Conservation (phyloP, 148 eudicot genomes). For the Talinum fruticosum region DNA sequence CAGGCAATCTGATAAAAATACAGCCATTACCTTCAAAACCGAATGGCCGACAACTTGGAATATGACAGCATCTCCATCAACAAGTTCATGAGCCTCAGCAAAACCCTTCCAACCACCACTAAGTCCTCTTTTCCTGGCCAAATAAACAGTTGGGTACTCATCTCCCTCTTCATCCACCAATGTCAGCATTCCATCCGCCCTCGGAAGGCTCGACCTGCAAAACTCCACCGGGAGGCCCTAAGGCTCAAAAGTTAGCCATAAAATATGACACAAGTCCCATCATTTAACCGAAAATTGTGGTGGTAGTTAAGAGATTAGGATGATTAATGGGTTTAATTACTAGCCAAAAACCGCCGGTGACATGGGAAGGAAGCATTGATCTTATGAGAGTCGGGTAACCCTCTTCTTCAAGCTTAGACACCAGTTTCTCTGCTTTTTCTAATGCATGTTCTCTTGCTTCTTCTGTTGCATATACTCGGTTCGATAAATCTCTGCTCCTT, state of each 20-base stretch:
- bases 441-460: slow-evolving; percentile 47
- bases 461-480: slow-evolving; percentile 56
- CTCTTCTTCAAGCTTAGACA: slow-evolving; percentile 34
- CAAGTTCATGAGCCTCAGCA: slow-evolving; percentile 59
- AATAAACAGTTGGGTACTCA: slow-evolving; percentile 57
- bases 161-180: slow-evolving; percentile 71
- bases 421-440: slow-evolving; percentile 56
- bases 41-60: slow-evolving; percentile 57
- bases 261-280: background rate
- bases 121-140: slow-evolving; percentile 72
- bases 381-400: slow-evolving; percentile 48
- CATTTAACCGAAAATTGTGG: background rate
- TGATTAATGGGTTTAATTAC: slow-evolving; percentile 31
- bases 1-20: too few relatives aligned
- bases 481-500: slow-evolving; percentile 45
- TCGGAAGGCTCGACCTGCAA: slow-evolving; percentile 58
- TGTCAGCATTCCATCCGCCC: slow-evolving; percentile 51
- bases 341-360: slow-evolving; percentile 89
- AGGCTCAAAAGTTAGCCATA: background rate
- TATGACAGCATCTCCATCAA: slow-evolving; percentile 81
- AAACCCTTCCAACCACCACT: slow-evolving; percentile 97
- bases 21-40: slow-evolving; percentile 48
- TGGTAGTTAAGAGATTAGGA: background rate
- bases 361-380: slow-evolving; percentile 79
- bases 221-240: slow-evolving; percentile 40